Conservation (phyloP, 768 basidiomycete genomes). For the Boletellus sp. region DNA sequence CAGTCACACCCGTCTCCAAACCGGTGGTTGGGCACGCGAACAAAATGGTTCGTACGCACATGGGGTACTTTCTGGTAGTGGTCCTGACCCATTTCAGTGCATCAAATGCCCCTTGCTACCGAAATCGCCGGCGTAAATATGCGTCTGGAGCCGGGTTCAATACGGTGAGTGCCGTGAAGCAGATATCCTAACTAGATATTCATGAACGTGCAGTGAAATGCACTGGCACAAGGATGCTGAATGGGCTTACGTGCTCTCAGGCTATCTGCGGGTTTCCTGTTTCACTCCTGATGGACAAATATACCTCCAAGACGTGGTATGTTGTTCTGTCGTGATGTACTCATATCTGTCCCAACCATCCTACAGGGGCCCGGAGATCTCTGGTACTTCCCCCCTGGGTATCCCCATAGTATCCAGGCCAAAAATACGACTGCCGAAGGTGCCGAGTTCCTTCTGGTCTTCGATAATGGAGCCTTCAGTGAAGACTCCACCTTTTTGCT, state of each 20-base stretch:
- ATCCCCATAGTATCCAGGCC: conserved; percentile 54
- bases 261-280: conserved; percentile 46
- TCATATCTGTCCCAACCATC: conserved; percentile 11
- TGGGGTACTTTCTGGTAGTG: neutral
- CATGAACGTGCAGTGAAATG: conserved; percentile 32
- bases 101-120: conserved; percentile 39
- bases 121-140: conserved; percentile 40
- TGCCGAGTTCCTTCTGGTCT: conserved; percentile 50
- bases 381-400: conserved; percentile 59
- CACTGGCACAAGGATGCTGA: conserved; percentile 43
- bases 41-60: conserved; percentile 44
- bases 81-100: conserved; percentile 25
- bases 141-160: conserved; percentile 40
- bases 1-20: conserved; percentile 56
- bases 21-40: conserved; percentile 66
- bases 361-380: conserved; percentile 40
- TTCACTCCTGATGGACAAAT: conserved; percentile 50
- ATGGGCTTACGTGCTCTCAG: conserved; percentile 55
- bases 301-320: conserved; percentile 52
- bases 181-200: neutral
- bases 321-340: conserved; percentile 18
- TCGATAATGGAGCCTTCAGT: conserved; percentile 43
- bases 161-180: conserved; percentile 29
- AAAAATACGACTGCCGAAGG: conserved; percentile 45
- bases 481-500: conserved; percentile 58